These are phyloP conservation scores for Domatiomyces catenatus DNA, from an alignment of 2,329 filamentous ascomycete species.

Conservation along the genomic window DNA sequence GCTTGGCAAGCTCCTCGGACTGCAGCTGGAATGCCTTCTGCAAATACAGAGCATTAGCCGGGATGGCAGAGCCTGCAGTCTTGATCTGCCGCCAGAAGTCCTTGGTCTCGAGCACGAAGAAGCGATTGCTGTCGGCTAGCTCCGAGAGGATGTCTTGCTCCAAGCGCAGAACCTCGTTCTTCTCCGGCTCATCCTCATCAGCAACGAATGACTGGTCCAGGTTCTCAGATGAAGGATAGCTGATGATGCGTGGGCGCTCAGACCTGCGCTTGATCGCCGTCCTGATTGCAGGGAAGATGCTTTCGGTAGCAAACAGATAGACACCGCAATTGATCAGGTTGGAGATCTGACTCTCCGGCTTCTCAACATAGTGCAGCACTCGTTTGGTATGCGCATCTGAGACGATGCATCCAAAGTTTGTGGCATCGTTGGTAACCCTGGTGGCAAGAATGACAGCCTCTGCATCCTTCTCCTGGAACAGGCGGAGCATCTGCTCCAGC, in stretches of 20 bases:
- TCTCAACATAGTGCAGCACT: constrained; percentile 97
- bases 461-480: constrained; percentile 88
- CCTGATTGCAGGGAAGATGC: constrained; percentile 90
- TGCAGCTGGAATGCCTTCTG: constrained; percentile 79
- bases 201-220: constrained; percentile 56
- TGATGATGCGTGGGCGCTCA: constrained; percentile 75
- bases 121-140: constrained; percentile 90
- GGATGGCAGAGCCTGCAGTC: constrained; percentile 90
- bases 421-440: constrained; percentile 73
- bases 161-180: constrained; percentile 76
- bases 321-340: constrained; percentile 99
- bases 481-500: constrained; percentile 81
- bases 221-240: constrained; percentile 93
- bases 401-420: constrained; percentile 96
- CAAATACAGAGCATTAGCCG: constrained; percentile 90
- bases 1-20: constrained; percentile 64
- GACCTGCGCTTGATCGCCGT: constrained; percentile 89
- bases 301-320: constrained; percentile 90
- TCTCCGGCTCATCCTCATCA: constrained; percentile 57
- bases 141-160: constrained; percentile 96
- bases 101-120: constrained; percentile 96
- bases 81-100: constrained; percentile 99
- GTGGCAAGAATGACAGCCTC: constrained; percentile 95
- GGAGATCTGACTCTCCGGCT: constrained; percentile 92
- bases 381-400: constrained; percentile 85